Evolutionary conservation across 176 grass and related monocot species (phyloP).

Genomic region (Musa itinerans): DNA sequence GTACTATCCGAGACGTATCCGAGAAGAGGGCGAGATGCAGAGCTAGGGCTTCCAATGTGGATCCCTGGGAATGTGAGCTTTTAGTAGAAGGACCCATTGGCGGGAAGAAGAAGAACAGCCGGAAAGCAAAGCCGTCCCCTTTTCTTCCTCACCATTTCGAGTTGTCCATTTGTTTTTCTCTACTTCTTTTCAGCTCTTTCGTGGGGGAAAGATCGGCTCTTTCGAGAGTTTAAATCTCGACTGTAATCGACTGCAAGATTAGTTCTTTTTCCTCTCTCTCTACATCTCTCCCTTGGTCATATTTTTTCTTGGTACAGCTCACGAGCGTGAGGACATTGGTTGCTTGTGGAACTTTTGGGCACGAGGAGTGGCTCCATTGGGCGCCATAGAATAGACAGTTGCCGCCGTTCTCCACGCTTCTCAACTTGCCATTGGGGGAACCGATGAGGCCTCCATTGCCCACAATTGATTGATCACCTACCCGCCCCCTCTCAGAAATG

Average conservation of each 20-base stretch:
- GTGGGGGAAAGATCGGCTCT: not conserved
- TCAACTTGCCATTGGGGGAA: not conserved
- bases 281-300: not conserved
- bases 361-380: slow-evolving; percentile 53
- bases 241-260: not conserved
- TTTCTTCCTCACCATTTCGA: no score
- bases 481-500: not conserved
- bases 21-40: not conserved
- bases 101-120: not conserved
- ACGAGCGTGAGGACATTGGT: slow-evolving; percentile 49
- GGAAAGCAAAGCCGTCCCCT: not conserved
- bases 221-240: not conserved
- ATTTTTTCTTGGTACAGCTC: slow-evolving; percentile 55
- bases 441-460: not conserved
- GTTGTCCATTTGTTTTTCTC: no score
- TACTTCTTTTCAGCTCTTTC: not conserved
- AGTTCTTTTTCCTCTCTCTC: not conserved
- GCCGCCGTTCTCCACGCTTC: not conserved
- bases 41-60: not conserved
- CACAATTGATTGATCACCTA: not conserved
- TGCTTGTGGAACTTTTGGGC: slow-evolving; percentile 28
- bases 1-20: not conserved
- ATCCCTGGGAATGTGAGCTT: slow-evolving; percentile 1
- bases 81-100: not conserved
- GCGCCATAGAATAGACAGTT: slow-evolving; percentile 33